Evolutionary conservation across 2,329 filamentous ascomycete genomes (phyloP), one percentile per base, ranked within the genome.

Genomic region (Microdochium paspali): DNA sequence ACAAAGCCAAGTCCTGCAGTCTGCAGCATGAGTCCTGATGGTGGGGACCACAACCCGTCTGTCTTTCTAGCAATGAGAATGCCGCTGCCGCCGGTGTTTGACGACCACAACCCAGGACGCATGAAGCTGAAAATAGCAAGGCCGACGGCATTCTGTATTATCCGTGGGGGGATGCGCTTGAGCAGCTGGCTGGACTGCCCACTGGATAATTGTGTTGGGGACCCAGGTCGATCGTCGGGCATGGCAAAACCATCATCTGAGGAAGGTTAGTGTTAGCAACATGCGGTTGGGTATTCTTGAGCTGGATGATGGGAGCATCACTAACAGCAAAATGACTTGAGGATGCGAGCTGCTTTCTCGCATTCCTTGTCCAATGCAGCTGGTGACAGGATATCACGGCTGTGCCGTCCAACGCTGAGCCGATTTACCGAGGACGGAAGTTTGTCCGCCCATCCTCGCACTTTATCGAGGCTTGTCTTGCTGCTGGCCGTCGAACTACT

Each of bases 81-180:
- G 45, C 91, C 91, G 49, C 88, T 91, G 32, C 91, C 91, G 24
- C 90, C 90, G 15, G 90, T 90, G 43, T 91, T 91, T 43, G 87
- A 91, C 56, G 95, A 76, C 87, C 90, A 95, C 26, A 96, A 71
- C 12, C 91, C 91, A 13, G 88, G 91, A 50, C 91, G 84, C 89
- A 96, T 95, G 25, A 89, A 95, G 1, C 90, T 95, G 69, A 96
- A 96, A 55, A 97, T 87, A 47, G 89, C 90, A 49, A 97, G 77
- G 10, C 89, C 91, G 55, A 91, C 89, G 24, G 90, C 90, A 67
- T 93, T 87, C 60, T 87, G 81, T 56, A 97, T 88, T 49, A 96
- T 88, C 59, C 84, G 78, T 49, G 83, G 72, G 0, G 91, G 91
- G 24, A 97, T 96, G 69, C 90, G 93, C 67, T 91, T 88, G 46